A percentile compares a stretch with the other conserved stretches of the same genome.
Conservation (phyloP, 305 asterid genomes). For the Coffea humblotiana region DNA sequence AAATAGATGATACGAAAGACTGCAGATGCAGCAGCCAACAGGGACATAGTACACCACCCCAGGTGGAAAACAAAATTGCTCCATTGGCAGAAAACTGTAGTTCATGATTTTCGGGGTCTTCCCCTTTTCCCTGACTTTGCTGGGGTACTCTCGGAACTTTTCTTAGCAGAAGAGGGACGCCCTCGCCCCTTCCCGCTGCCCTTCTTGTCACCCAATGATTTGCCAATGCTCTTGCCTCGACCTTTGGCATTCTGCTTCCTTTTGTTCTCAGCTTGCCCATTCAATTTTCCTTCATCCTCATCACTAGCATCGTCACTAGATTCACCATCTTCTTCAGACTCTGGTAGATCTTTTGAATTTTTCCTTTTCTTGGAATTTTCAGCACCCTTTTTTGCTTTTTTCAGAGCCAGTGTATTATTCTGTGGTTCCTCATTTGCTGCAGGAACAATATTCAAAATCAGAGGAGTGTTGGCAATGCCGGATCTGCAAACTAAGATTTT, state of each 20-base stretch:
- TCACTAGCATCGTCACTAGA: slow-evolving; percentile 43
- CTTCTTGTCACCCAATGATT: slow-evolving; percentile 35
- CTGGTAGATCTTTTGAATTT: slow-evolving; percentile 53
- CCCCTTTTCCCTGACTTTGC: slow-evolving; percentile 72
- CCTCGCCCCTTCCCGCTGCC: slow-evolving; percentile 71
- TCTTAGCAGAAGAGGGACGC: slow-evolving; percentile 50
- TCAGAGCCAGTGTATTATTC: slow-evolving; percentile 30
- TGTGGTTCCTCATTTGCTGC: slow-evolving; percentile 51
- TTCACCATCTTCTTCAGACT: slow-evolving; percentile 51
- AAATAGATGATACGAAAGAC: background rate
- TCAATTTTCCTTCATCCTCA: slow-evolving; percentile 50
- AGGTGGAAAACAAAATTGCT: slow-evolving; percentile 18
- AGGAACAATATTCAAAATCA: slow-evolving; percentile 25
- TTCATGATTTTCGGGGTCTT: slow-evolving; percentile 58
- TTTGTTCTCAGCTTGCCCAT: slow-evolving; percentile 40
- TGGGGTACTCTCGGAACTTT: slow-evolving; percentile 29
- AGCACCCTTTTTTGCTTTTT: slow-evolving; percentile 39
- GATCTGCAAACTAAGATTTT: background rate
- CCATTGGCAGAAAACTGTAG: slow-evolving; percentile 8
- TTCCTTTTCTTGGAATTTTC: slow-evolving; percentile 68
- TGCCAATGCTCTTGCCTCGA: slow-evolving; percentile 48
- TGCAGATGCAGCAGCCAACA: slow-evolving; percentile 4
- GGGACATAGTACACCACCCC: slow-evolving; percentile 24
- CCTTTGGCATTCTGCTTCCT: slow-evolving; percentile 41
- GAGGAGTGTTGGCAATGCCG: background rate